A percentile compares a stretch with the other conserved stretches of the same genome.
These are phyloP conservation scores for Colletotrichum liaoningense DNA, from an alignment of 2,329 filamentous ascomycete species.

Conservation along the genomic window DNA sequence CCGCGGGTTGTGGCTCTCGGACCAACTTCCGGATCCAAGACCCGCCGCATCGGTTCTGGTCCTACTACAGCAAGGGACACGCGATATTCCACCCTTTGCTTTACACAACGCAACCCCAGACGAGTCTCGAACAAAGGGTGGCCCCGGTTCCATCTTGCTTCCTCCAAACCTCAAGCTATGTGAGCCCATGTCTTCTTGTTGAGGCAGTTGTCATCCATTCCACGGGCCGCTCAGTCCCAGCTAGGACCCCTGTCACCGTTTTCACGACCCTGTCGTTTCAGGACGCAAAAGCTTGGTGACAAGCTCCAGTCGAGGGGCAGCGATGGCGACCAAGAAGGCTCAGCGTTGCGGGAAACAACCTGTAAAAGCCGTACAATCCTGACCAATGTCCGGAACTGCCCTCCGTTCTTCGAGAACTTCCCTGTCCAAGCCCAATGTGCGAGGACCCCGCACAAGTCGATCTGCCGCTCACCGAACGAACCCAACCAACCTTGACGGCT, in stretches of 20 bases:
- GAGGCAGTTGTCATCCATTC: slow-evolving; percentile 16
- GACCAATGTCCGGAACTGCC: slow-evolving; percentile 9
- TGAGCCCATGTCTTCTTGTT: slow-evolving; percentile 7
- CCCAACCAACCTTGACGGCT: slow-evolving; percentile 14
- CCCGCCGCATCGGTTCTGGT: slow-evolving; percentile 21
- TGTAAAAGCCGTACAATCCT: slow-evolving; percentile 10
- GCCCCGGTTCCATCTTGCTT: not conserved
- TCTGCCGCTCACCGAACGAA: slow-evolving; percentile 24
- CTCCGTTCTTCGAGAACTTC: not conserved
- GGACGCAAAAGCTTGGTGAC: slow-evolving; percentile 32
- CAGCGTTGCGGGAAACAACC: not conserved
- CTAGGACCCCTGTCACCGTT: slow-evolving; percentile 21
- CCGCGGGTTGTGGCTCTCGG: slow-evolving; percentile 30
- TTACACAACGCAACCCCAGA: not conserved
- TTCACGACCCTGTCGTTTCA: slow-evolving; percentile 32
- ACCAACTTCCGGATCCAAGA: slow-evolving; percentile 27
- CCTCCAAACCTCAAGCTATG: not conserved
- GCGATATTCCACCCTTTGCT: not conserved
- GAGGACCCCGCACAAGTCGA: slow-evolving; percentile 29
- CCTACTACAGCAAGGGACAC: not conserved
- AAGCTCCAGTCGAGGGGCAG: slow-evolving; percentile 16
- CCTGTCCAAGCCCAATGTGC: slow-evolving; percentile 21
- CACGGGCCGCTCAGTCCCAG: slow-evolving; percentile 22
- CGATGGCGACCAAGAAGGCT: not conserved
- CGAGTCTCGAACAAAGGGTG: not conserved